A percentile compares a stretch with the other conserved stretches of the same genome.
These are phyloP conservation scores for Solanum appendiculatum DNA, from an alignment of 257 asterid species.

Conservation along the genomic window DNA sequence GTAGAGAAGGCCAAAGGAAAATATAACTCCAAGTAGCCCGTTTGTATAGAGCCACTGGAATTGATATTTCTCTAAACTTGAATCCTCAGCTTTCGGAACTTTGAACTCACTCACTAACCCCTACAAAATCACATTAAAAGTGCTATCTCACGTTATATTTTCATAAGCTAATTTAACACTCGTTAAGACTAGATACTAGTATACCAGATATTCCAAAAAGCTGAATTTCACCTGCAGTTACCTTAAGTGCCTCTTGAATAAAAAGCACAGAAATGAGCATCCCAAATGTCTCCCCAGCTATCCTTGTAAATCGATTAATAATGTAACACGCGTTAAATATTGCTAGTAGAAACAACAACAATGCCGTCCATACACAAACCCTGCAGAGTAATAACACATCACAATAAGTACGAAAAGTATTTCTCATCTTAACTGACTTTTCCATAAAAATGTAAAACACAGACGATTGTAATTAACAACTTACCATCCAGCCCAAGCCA, in stretches of 20 bases:
- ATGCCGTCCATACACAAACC: constrained; percentile 53
- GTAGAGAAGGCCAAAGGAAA: constrained; percentile 34
- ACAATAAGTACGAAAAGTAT: not conserved
- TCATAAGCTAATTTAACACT: not conserved
- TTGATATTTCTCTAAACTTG: constrained; percentile 14
- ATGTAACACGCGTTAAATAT: constrained; percentile 30
- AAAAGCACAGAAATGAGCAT: constrained; percentile 37
- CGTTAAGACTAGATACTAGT: not conserved
- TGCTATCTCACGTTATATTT: not conserved
- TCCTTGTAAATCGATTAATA: constrained; percentile 32
- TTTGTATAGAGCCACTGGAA: constrained; percentile 43
- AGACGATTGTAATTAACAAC: not conserved
- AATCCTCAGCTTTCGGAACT: constrained; percentile 30
- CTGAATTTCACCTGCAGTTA: not conserved
- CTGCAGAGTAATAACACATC: constrained; percentile 6
- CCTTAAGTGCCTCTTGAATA: constrained; percentile 46
- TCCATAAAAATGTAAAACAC: not conserved
- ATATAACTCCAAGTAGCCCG: constrained; percentile 38
- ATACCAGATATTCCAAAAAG: not conserved
- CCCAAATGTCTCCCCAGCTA: constrained; percentile 51
- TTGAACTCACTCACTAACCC: constrained; percentile 41
- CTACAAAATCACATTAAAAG: constrained; percentile 4
- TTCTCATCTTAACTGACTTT: not conserved
- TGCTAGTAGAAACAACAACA: constrained; percentile 38
- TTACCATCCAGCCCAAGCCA: constrained; percentile 48